phyloP scores from a whole-genome alignment of 208 protist species.

The Blastocrithidia nonstop region DNA sequence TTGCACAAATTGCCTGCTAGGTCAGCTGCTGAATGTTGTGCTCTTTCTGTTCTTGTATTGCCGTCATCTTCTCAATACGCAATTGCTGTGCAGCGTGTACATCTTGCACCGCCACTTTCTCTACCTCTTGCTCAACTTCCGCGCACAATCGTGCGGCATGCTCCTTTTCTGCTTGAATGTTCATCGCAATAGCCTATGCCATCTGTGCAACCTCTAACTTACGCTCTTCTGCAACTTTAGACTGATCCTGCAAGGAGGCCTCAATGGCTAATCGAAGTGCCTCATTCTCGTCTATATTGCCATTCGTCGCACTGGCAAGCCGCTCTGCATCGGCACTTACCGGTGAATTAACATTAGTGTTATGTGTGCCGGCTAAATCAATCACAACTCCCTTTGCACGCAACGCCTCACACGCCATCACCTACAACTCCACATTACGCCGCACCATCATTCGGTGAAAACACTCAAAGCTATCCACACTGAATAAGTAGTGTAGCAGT shows the following conservation, averaged over 20 bases:
- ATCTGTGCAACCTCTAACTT: constrained; percentile 58
- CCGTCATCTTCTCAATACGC: not conserved
- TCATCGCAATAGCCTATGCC: constrained; percentile 38
- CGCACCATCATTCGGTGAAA: constrained; percentile 86
- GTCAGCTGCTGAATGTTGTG: constrained; percentile 23
- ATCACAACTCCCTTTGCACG: constrained; percentile 7
- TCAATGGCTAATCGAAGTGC: constrained; percentile 55
- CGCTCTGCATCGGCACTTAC: constrained; percentile 1
- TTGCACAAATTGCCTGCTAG: constrained; percentile 5
- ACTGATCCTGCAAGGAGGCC: constrained; percentile 42
- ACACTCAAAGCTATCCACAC: constrained; percentile 71
- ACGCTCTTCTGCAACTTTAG: constrained; percentile 12
- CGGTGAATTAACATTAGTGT: constrained; percentile 1
- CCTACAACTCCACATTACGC: constrained; percentile 84
- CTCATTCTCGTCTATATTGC: constrained; percentile 52
- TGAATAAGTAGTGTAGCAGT: constrained; percentile 60
- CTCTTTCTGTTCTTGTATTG: constrained; percentile 11
- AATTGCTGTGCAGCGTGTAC: not conserved
- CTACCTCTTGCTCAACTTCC: constrained; percentile 9
- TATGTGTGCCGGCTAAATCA: not conserved
- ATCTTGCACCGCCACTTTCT: constrained; percentile 6
- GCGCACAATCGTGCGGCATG: constrained; percentile 4
- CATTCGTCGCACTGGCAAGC: constrained; percentile 17
- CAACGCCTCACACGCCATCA: constrained; percentile 42
- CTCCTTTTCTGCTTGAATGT: constrained; percentile 24